Evolutionary conservation across 2,329 filamentous ascomycete genomes (phyloP).

Genomic region (Penicillium sumatraense): DNA sequence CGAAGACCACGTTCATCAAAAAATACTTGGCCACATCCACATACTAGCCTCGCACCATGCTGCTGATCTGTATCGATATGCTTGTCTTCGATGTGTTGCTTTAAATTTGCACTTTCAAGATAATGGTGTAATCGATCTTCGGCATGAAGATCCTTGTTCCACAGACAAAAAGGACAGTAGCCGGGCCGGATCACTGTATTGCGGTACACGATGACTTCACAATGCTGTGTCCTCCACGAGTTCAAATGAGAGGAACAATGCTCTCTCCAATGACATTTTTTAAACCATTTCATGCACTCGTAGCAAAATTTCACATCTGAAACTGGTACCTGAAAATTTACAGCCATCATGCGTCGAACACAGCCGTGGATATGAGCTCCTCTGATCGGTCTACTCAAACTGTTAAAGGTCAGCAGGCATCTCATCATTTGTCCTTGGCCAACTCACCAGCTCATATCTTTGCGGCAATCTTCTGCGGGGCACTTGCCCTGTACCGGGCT

Average conservation of each 20-base stretch:
- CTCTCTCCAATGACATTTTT: background rate
- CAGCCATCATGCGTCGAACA: background rate
- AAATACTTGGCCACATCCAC: constrained; percentile 2
- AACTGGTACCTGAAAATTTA: background rate
- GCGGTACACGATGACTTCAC: constrained; percentile 10
- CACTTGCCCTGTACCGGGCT: constrained; percentile 14
- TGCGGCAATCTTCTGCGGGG: constrained; percentile 10
- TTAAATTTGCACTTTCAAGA: constrained; percentile 3
- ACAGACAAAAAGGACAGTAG: constrained; percentile 6
- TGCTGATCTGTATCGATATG: background rate
- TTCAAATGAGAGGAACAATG: constrained; percentile 5
- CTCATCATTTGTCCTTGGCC: constrained; percentile 1
- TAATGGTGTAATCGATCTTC: constrained; percentile 2
- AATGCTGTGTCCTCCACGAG: constrained; percentile 8
- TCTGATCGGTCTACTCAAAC: constrained; percentile 9
- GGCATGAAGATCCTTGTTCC: background rate
- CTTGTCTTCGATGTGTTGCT: constrained; percentile 7
- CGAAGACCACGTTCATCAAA: constrained; percentile 6
- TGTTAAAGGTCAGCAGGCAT: background rate
- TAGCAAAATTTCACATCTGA: constrained; percentile 12
- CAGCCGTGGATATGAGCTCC: constrained; percentile 8
- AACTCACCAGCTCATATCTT: constrained; percentile 18
- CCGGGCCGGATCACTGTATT: constrained; percentile 3
- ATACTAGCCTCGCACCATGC: background rate
- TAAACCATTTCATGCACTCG: constrained; percentile 12